Base-by-base conservation (phyloP, 2,329 filamentous ascomycete species). In the Aspergillus pseudoviridinutans region DNA sequence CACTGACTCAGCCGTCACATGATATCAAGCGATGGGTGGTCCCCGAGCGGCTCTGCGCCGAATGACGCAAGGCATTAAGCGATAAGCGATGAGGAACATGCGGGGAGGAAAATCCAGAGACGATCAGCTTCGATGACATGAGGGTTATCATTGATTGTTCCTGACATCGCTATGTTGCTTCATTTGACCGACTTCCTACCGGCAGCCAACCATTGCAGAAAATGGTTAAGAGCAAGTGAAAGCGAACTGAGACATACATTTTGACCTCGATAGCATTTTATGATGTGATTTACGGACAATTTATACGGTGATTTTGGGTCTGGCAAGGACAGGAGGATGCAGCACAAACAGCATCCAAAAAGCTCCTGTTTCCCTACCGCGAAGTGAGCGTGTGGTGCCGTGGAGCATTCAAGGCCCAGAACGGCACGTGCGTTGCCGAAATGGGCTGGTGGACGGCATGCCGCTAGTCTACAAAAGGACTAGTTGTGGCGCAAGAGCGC, bases 81-180 rank as follows among this genome's bases (percentile, higher is more conserved):
- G 35, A 56, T 55, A 56, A 58, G 51, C 55, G 60, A 58, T 38
- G 54, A 51, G 58, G 57, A 64, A 65, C 58, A 62, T 55, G 63
- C 64, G 63, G 67, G 66, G 65, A 61, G 59, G 64, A 71, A 62
- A 24, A 47, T 62, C 63, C 66, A 71, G 68, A 52, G 64, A 51
- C 64, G 65, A 70, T 71, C 70, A 71, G 68, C 68, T 71, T 71
- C 57, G 63, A 65, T 60, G 61, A 58, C 44, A 55, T 55, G 55
- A 55, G 51, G 42, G 29, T 17, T 14, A 35, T 35, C 32, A 35
- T 35, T 35, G 51, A 46, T 54, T 42, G 50, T 51, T 41, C 22
- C 44, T 47, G 44, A 25, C 44, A 24, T 27, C 24, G 22, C 44
- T 27, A 12, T 25, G 44, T 22, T 47, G 22, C 44, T 46, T n/a